Evolutionary conservation across 441 rosid genomes (phyloP).

Genomic region (Manihot esculenta): DNA sequence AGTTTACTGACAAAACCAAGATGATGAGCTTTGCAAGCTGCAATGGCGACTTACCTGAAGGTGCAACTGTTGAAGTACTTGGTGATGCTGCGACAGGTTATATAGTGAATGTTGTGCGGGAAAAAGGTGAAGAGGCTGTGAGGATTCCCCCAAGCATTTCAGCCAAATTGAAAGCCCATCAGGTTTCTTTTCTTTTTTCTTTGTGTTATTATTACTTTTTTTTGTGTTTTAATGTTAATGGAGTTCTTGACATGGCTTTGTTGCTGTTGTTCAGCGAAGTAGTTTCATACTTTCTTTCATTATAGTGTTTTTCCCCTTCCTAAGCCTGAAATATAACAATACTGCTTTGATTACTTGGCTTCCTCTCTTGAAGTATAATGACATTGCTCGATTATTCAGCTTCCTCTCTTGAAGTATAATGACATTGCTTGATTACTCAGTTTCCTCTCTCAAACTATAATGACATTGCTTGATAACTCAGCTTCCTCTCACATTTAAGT

Average conservation of each 20-base stretch:
- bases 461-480: constrained; percentile 1
- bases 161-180: constrained; percentile 87
- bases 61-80: constrained; percentile 70
- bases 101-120: constrained; percentile 98
- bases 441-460: neutral
- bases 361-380: neutral
- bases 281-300: neutral
- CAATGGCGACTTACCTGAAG: constrained; percentile 55
- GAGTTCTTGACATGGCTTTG: constrained; percentile 11
- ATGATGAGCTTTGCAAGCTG: constrained; percentile 45
- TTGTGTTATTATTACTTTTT: too few relatives aligned
- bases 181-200: constrained; percentile 68
- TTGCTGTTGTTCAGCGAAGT: neutral
- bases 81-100: constrained; percentile 88
- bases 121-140: constrained; percentile 94
- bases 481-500: neutral
- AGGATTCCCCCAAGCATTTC: constrained; percentile 92
- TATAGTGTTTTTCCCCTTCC: constrained; percentile 8
- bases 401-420: neutral
- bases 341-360: constrained; percentile 4
- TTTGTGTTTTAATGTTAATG: too few relatives aligned
- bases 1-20: constrained; percentile 72
- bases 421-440: constrained; percentile 4
- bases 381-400: constrained; percentile 2
- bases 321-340: neutral